These are phyloP conservation scores for Eucalyptus sp. DNA, from an alignment of 345 rosid genomes.

Conservation along the genomic window DNA sequence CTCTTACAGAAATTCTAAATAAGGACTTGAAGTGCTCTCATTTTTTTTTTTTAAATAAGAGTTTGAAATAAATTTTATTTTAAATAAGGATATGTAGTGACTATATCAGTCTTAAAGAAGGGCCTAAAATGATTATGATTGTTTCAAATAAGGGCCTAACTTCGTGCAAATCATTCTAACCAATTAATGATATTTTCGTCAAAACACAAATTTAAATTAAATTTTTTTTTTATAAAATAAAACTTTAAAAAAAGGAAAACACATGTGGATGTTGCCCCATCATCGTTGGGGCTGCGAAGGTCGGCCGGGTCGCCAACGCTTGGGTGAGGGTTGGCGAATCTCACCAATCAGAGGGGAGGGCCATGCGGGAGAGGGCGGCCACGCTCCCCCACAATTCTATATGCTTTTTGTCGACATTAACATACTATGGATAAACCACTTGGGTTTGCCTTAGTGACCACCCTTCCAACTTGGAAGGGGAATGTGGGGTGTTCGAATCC, in stretches of 20 bases:
- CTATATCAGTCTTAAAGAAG: accelerated
- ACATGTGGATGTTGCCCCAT: too few species aligned
- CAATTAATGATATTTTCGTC: too few species aligned
- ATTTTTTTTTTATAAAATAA: too few species aligned
- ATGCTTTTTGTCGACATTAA: background rate
- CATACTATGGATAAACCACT: too few species aligned
- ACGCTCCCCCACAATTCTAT: accelerated
- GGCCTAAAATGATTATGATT: accelerated
- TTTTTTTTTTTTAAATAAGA: accelerated
- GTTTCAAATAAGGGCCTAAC: accelerated
- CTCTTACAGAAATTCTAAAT: too few species aligned
- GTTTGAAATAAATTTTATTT: accelerated
- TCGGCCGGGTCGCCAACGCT: accelerated
- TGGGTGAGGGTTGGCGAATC: accelerated
- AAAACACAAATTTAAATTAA: accelerated
- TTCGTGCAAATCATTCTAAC: accelerated
- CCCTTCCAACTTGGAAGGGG: too few species aligned
- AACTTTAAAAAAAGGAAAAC: too few species aligned
- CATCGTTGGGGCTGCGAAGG: accelerated
- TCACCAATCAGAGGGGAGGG: too few species aligned
- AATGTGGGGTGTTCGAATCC: too few species aligned
- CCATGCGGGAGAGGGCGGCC: too few species aligned
- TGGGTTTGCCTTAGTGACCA: too few species aligned
- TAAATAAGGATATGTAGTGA: too few species aligned
- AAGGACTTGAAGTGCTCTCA: accelerated